Percentiles rank a stretch among this genome's conserved stretches.
These are phyloP conservation scores for Austropuccinia psidii DNA, from an alignment of 1,284 basidiomycete species.

Conservation along the genomic window DNA sequence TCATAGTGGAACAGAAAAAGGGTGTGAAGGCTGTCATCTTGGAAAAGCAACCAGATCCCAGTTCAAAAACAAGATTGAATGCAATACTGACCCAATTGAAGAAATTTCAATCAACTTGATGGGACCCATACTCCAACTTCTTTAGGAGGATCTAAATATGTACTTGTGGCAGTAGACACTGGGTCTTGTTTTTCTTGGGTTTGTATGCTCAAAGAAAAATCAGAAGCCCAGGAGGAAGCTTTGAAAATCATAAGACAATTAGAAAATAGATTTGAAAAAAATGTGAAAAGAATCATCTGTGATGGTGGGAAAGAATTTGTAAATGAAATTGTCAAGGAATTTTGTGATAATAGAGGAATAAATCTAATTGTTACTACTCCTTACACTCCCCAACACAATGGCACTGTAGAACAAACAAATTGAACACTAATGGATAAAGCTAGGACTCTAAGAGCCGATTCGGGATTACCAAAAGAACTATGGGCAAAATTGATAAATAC, in stretches of 20 bases:
- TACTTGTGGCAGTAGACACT: neutral
- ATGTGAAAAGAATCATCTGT: conserved; percentile 10
- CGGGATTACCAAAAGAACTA: neutral
- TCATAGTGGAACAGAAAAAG: too few relatives aligned
- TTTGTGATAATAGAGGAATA: neutral
- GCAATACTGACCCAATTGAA: too few relatives aligned
- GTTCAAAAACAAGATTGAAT: too few relatives aligned
- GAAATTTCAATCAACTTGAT: neutral
- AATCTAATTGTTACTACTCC: neutral
- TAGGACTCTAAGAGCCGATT: neutral
- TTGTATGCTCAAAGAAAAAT: neutral
- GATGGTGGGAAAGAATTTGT: conserved; percentile 11
- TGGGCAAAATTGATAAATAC: neutral
- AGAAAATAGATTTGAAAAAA: neutral
- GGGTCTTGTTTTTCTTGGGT: neutral
- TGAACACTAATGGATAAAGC: neutral
- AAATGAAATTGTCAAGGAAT: neutral
- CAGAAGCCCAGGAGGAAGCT: neutral
- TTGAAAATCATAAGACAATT: neutral
- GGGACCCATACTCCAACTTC: conserved; percentile 1
- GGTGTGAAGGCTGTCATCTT: too few relatives aligned
- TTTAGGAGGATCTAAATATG: neutral
- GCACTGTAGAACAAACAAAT: neutral
- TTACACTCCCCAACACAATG: conserved; percentile 13
- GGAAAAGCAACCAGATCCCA: too few relatives aligned